Evolutionary conservation across 1,139 yeast species (phyloP).

Genomic region (Candida tropicalis): DNA sequence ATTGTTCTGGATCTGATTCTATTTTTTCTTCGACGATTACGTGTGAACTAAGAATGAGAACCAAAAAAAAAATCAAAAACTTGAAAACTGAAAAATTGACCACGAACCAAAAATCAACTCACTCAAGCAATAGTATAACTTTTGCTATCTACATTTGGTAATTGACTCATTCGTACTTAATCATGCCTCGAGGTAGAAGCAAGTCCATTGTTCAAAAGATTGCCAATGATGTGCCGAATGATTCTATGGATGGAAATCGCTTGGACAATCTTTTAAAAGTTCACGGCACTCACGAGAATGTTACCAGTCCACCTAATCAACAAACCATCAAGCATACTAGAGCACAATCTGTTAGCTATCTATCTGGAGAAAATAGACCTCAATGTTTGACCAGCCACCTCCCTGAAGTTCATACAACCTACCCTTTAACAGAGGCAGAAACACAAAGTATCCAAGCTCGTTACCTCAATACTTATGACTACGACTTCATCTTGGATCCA

Average conservation of each 20-base stretch:
- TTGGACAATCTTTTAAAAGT: conserved; percentile 10
- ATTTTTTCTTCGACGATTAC: neutral
- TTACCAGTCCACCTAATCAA: neutral
- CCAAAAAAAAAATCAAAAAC: neutral
- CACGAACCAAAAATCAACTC: neutral
- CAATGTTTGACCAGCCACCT: neutral
- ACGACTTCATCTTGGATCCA: conserved; percentile 37
- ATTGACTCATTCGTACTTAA: neutral
- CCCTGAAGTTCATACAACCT: conserved; percentile 11
- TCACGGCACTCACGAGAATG: neutral
- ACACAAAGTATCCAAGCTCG: conserved; percentile 32
- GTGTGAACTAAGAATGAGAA: neutral
- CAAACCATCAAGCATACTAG: conserved; percentile 16
- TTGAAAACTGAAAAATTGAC: neutral
- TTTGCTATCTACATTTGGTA: neutral
- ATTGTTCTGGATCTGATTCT: neutral
- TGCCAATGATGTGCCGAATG: conserved; percentile 39
- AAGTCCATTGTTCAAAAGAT: conserved; percentile 53
- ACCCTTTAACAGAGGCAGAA: conserved; percentile 45
- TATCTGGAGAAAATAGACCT: neutral
- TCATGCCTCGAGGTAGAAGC: conserved; percentile 45
- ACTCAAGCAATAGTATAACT: neutral
- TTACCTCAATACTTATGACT: conserved; percentile 38
- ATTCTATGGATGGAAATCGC: conserved; percentile 23
- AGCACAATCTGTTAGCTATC: conserved; percentile 20